These are phyloP conservation scores for Salinomyces thailandicus DNA, from an alignment of 2,329 filamentous ascomycete genomes.

Conservation along the genomic window DNA sequence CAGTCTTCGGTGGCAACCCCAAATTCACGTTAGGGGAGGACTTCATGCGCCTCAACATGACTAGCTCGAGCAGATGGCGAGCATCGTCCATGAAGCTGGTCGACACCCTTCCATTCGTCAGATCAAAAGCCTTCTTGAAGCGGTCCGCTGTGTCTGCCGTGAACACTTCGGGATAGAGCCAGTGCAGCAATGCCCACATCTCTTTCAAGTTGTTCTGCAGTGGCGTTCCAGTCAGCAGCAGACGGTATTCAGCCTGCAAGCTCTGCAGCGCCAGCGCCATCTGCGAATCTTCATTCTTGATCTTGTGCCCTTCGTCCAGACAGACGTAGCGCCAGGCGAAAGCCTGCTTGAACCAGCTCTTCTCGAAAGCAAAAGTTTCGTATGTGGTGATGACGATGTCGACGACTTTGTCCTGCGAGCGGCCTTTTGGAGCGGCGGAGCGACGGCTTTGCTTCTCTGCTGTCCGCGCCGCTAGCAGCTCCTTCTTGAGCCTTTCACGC, in stretches of 20 bases:
- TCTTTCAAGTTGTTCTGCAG: constrained; percentile 50
- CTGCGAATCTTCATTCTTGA: constrained; percentile 39
- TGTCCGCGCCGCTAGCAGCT: constrained; percentile 8
- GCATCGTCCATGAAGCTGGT: constrained; percentile 44
- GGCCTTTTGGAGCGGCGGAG: too few species aligned
- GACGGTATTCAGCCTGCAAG: constrained; percentile 38
- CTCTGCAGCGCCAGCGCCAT: constrained; percentile 34
- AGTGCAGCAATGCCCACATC: constrained; percentile 48
- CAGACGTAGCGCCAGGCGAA: constrained; percentile 45
- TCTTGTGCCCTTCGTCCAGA: constrained; percentile 45
- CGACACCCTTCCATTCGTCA: constrained; percentile 45
- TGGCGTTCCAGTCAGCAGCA: constrained; percentile 46
- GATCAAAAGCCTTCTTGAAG: constrained; percentile 48
- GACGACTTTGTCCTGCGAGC: constrained; percentile 28
- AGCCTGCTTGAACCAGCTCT: constrained; percentile 40
- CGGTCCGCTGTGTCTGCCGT: constrained; percentile 37
- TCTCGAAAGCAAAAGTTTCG: constrained; percentile 37
- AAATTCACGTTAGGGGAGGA: constrained; percentile 44
- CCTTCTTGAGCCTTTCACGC: constrained; percentile 34
- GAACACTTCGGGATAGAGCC: constrained; percentile 51
- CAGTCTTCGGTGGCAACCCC: constrained; percentile 46
- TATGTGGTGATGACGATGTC: constrained; percentile 43
- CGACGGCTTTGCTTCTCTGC: constrained; percentile 2
- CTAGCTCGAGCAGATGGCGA: constrained; percentile 42
- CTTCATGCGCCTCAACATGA: constrained; percentile 52